phyloP scores from a whole-genome alignment of 1,284 basidiomycete species.

The Ganoderma leucocontextum region DNA sequence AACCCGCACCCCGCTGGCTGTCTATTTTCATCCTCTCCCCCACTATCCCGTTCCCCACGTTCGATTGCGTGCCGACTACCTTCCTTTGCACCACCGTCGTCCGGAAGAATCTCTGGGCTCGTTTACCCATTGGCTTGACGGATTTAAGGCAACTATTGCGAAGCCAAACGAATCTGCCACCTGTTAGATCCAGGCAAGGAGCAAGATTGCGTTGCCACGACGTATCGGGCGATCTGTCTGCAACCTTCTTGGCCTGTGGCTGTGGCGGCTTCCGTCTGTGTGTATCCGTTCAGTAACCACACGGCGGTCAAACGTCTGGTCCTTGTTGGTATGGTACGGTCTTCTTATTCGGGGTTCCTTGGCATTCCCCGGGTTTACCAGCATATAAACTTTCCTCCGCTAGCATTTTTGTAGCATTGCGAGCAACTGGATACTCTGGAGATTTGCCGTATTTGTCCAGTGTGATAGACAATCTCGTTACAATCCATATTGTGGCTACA shows the following conservation, averaged over 20 bases:
- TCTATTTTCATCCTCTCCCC: constrained; percentile 27
- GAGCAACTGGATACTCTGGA: neutral
- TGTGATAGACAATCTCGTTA: neutral
- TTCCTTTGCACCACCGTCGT: constrained; percentile 12
- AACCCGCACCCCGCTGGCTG: neutral
- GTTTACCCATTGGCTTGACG: constrained; percentile 11
- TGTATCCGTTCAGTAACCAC: constrained; percentile 2
- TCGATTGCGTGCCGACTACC: constrained; percentile 18
- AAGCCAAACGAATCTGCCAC: constrained; percentile 2
- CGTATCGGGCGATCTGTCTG: neutral
- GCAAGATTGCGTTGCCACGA: constrained; percentile 18
- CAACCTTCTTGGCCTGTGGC: constrained; percentile 20
- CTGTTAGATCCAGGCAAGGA: neutral
- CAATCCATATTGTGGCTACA: neutral
- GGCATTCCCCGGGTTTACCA: neutral
- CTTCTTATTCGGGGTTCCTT: neutral
- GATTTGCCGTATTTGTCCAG: neutral
- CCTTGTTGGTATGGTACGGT: neutral
- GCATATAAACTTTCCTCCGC: neutral
- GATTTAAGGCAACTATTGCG: neutral
- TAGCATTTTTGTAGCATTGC: neutral
- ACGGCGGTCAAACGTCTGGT: neutral
- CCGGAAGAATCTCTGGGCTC: constrained; percentile 10
- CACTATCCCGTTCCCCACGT: constrained; percentile 3
- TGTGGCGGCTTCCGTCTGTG: constrained; percentile 13